These are phyloP conservation scores for Pseudozyma thailandica DNA, from an alignment of 1,284 basidiomycete genomes.

Conservation along the genomic window DNA sequence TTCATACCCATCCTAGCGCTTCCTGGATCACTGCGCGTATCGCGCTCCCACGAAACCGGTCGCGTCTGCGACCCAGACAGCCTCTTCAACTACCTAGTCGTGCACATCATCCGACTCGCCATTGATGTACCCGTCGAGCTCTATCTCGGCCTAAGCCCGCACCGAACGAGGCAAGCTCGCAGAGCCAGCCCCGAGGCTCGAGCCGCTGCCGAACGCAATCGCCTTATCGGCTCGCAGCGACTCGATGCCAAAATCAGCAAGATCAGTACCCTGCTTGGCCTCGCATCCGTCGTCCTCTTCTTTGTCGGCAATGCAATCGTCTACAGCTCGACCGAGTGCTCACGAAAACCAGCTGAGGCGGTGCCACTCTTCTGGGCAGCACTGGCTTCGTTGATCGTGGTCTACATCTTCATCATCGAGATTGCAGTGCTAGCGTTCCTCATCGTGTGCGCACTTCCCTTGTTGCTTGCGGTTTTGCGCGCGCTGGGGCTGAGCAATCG, in stretches of 20 bases:
- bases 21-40: conserved; percentile 26
- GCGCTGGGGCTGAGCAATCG: conserved; percentile 48
- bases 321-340: conserved; percentile 55
- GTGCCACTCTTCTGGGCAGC: conserved; percentile 54
- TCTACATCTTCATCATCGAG: conserved; percentile 58
- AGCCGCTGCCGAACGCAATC: conserved; percentile 43
- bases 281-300: conserved; percentile 53
- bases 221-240: conserved; percentile 44
- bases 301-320: conserved; percentile 59
- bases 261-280: conserved; percentile 50
- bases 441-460: conserved; percentile 57
- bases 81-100: conserved; percentile 56
- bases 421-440: conserved; percentile 50
- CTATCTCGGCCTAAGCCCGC: conserved; percentile 57
- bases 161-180: conserved; percentile 45
- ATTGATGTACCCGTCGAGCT: conserved; percentile 53
- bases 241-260: conserved; percentile 48
- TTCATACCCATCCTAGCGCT: conserved; percentile 37
- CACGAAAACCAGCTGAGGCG: conserved; percentile 48
- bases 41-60: conserved; percentile 18
- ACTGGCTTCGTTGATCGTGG: conserved; percentile 46
- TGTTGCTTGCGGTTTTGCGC: conserved; percentile 49
- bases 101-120: conserved; percentile 51
- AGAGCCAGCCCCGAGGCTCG: conserved; percentile 43
- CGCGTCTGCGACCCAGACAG: conserved; percentile 46